phyloP scores from a whole-genome alignment of 768 basidiomycete species.

The Russula foetens region DNA sequence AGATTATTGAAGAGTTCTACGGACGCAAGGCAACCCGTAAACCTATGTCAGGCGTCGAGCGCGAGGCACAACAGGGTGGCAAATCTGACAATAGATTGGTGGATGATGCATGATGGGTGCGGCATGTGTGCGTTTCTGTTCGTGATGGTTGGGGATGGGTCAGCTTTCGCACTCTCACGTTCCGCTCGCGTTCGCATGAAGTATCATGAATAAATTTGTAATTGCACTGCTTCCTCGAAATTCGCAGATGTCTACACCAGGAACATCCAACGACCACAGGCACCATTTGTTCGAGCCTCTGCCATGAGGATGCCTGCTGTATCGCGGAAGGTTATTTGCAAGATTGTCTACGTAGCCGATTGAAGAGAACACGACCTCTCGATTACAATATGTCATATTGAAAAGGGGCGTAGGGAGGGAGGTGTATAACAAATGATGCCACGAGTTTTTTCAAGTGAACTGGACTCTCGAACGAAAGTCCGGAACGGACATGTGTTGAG shows the following conservation, averaged over 20 bases:
- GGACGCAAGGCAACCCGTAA: conserved; percentile 72
- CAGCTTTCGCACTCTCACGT: background rate
- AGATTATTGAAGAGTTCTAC: conserved; percentile 93
- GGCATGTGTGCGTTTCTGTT: background rate
- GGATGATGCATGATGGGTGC: conserved; percentile 34
- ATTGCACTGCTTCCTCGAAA: background rate
- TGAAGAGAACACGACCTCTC: background rate
- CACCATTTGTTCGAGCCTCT: background rate
- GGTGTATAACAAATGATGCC: background rate
- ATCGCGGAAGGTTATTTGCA: background rate
- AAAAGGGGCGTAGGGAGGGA: no score
- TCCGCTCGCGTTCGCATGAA: conserved; percentile 3
- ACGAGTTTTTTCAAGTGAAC: background rate
- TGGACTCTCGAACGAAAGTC: conserved; percentile 1
- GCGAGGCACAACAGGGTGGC: conserved; percentile 30
- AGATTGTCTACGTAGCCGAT: background rate
- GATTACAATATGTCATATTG: background rate
- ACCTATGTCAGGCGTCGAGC: conserved; percentile 39
- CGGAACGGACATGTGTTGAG: background rate
- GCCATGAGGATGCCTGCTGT: conserved; percentile 1
- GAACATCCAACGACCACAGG: background rate
- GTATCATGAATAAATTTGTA: conserved; percentile 6
- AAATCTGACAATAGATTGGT: conserved; percentile 50
- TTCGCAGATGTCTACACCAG: background rate
- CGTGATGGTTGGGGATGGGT: conserved; percentile 29